phyloP scores from a whole-genome alignment of 192 early-diverging fungal genomes.

The Chytriomyces hyalinus region DNA sequence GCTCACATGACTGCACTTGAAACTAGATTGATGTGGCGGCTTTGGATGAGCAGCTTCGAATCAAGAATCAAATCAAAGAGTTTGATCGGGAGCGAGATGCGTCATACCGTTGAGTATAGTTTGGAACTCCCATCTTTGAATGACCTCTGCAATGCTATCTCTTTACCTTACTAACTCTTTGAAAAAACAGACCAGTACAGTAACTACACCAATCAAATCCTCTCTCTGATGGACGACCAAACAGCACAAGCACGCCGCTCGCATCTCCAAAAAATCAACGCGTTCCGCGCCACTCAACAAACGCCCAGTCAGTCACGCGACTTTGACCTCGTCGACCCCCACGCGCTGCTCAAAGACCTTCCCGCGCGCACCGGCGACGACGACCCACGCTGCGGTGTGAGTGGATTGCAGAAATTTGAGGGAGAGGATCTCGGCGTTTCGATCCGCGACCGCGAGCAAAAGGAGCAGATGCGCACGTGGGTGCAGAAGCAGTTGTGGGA shows the following conservation, averaged over 20 bases:
- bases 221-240: constrained; percentile 53
- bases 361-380: constrained; percentile 56
- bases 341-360: constrained; percentile 50
- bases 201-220: constrained; percentile 53
- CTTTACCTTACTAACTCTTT: not conserved
- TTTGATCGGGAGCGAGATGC: constrained; percentile 52
- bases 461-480: constrained; percentile 61
- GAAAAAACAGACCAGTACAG: constrained; percentile 38
- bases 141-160: not conserved
- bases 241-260: constrained; percentile 36
- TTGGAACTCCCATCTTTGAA: not conserved
- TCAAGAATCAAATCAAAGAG: constrained; percentile 54
- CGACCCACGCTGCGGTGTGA: constrained; percentile 49
- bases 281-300: constrained; percentile 53
- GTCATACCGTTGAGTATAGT: constrained; percentile 47
- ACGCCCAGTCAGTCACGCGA: constrained; percentile 54
- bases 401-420: constrained; percentile 58
- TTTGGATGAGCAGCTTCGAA: constrained; percentile 60
- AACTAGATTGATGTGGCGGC: constrained; percentile 60
- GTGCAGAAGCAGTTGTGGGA: constrained; percentile 51
- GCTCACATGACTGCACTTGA: not conserved
- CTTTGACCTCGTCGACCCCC: constrained; percentile 63
- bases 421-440: constrained; percentile 58
- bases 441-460: constrained; percentile 44
- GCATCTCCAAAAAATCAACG: constrained; percentile 45